These are phyloP conservation scores for Cladorrhinum sp. DNA, from an alignment of 2,329 filamentous ascomycete genomes.

Conservation along the genomic window DNA sequence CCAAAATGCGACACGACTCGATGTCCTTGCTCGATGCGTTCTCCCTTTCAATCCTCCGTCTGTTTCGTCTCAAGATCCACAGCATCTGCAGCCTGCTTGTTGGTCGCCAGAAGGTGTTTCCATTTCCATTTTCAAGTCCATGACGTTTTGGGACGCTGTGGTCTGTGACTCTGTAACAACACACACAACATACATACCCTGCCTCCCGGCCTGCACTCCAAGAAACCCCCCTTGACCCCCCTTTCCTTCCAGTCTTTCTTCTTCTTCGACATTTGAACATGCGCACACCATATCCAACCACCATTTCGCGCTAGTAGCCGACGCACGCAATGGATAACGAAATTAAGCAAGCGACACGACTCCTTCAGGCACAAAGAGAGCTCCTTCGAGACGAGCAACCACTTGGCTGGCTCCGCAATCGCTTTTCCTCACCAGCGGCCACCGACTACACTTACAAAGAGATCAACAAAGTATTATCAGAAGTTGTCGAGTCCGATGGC, in stretches of 20 bases:
- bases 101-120: not conserved
- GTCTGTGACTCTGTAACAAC: not conserved
- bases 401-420: conserved; percentile 21
- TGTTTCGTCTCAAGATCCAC: not conserved
- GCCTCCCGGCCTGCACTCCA: not conserved
- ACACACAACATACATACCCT: not conserved
- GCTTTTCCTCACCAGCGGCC: conserved; percentile 20
- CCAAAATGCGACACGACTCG: not conserved
- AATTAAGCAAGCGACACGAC: conserved; percentile 22
- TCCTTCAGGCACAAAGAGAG: conserved; percentile 23
- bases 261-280: conserved; percentile 1
- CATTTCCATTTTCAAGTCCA: too few species aligned
- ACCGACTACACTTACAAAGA: conserved; percentile 26
- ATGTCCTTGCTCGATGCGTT: not conserved
- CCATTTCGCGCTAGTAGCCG: conserved; percentile 1
- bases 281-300: not conserved
- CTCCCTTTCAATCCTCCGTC: not conserved
- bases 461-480: conserved; percentile 27
- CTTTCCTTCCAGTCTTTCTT: not conserved
- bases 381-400: conserved; percentile 18
- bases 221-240: not conserved
- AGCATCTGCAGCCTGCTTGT: not conserved
- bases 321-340: conserved; percentile 22
- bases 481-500: conserved; percentile 28
- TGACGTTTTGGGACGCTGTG: not conserved